Percentiles rank a stretch among this genome's conserved stretches.
These are phyloP conservation scores for Aegilops umbellulata DNA, from an alignment of 176 grass and related monocot species.

Conservation along the genomic window DNA sequence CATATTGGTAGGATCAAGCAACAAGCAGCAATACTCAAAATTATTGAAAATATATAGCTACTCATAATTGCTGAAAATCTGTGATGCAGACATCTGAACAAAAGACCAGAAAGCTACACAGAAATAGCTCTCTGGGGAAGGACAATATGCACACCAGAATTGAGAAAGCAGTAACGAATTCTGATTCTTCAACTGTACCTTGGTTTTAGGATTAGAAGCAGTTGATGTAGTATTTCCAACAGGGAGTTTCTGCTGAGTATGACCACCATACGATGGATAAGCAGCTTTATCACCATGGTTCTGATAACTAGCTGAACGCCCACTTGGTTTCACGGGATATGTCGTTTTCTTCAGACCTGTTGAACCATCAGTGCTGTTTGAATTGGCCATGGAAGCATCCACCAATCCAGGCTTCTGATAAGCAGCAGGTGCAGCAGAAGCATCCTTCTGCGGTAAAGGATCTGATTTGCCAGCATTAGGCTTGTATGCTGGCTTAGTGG, in stretches of 20 bases:
- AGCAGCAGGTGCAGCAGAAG: constrained; percentile 34
- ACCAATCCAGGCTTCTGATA: constrained; percentile 27
- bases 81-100: background rate
- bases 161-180: constrained; percentile 26
- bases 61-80: background rate
- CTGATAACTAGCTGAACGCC: constrained; percentile 34
- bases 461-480: constrained; percentile 27
- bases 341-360: constrained; percentile 32
- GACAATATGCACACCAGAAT: constrained; percentile 9
- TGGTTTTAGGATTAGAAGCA: constrained; percentile 36
- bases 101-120: constrained; percentile 6
- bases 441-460: constrained; percentile 18
- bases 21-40: background rate
- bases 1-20: background rate
- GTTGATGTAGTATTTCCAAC: constrained; percentile 34
- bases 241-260: constrained; percentile 24
- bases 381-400: constrained; percentile 32
- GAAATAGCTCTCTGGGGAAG: background rate
- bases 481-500: constrained; percentile 37
- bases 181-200: constrained; percentile 25
- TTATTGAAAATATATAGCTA: background rate
- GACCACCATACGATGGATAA: constrained; percentile 32
- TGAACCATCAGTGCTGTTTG: constrained; percentile 20
- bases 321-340: constrained; percentile 34
- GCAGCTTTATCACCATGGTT: constrained; percentile 36